Evolutionary conservation across 805 yeast species (phyloP).

Genomic region (Kluyveromyces nonfermentans): DNA sequence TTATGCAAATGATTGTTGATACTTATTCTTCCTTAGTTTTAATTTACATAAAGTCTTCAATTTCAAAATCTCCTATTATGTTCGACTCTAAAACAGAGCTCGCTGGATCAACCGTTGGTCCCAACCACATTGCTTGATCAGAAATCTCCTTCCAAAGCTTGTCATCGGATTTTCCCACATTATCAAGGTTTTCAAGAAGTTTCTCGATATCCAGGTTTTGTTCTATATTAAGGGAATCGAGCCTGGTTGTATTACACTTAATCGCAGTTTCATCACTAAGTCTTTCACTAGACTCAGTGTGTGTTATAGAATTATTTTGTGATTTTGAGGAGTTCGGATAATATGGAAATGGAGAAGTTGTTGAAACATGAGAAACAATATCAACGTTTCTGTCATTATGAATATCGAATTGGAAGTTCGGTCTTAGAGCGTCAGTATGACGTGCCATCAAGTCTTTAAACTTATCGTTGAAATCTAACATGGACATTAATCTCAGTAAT

Average conservation of each 20-base stretch:
- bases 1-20: conserved; percentile 13
- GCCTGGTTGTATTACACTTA: conserved; percentile 22
- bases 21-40: background rate
- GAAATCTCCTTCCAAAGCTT: conserved; percentile 73
- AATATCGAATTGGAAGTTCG: conserved; percentile 15
- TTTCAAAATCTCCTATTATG: conserved; percentile 13
- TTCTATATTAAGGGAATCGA: conserved; percentile 26
- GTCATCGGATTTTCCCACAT: conserved; percentile 34
- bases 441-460: conserved; percentile 48
- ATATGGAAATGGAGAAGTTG: conserved; percentile 4
- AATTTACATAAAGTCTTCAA: conserved; percentile 2
- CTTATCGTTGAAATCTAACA: conserved; percentile 59
- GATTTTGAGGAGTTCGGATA: background rate
- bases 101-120: conserved; percentile 30
- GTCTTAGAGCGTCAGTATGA: conserved; percentile 39
- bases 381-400: conserved; percentile 12
- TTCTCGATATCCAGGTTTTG: conserved; percentile 31
- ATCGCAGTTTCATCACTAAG: background rate
- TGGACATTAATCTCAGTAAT: conserved; percentile 50
- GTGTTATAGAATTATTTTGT: background rate
- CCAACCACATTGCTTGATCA: conserved; percentile 68
- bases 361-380: conserved; percentile 13
- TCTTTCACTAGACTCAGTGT: background rate
- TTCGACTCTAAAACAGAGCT: conserved; percentile 19
- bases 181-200: conserved; percentile 23